A percentile compares a stretch with the other conserved stretches of the same genome.
phyloP scores from a whole-genome alignment of 2,329 filamentous ascomycete genomes.

The Fusarium virguliforme region DNA sequence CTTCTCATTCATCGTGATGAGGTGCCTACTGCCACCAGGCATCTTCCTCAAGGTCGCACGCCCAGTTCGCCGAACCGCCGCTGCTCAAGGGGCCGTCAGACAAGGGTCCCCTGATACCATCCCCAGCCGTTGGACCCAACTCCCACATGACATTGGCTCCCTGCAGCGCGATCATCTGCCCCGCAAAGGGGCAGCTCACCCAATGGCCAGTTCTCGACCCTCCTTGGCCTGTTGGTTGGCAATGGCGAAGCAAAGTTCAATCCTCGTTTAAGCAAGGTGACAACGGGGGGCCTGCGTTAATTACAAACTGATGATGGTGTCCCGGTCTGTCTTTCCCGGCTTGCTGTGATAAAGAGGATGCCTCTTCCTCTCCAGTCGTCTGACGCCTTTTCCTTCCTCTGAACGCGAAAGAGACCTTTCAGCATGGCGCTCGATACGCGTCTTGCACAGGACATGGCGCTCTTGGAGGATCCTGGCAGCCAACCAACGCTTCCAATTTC shows the following conservation, averaged over 20 bases:
- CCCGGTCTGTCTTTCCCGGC: not conserved
- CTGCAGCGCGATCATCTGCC: conserved; percentile 12
- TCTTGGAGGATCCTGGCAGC: conserved; percentile 9
- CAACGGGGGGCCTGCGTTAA: not conserved
- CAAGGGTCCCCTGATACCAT: conserved; percentile 4
- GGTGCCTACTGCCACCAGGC: no score
- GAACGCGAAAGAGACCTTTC: not conserved
- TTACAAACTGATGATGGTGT: not conserved
- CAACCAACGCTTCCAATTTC: conserved; percentile 9
- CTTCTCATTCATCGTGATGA: no score
- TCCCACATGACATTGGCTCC: conserved; percentile 12
- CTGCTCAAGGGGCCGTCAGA: conserved; percentile 1
- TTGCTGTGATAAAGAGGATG: not conserved
- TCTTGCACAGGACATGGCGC: conserved; percentile 3
- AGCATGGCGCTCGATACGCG: conserved; percentile 4
- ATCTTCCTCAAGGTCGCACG: not conserved
- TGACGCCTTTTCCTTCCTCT: not conserved
- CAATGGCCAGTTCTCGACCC: not conserved
- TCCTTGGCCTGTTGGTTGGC: not conserved
- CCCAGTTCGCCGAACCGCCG: not conserved
- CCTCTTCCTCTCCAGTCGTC: not conserved
- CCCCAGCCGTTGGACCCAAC: conserved; percentile 3
- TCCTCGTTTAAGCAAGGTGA: conserved; percentile 7
- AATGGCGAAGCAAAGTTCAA: conserved; percentile 3
- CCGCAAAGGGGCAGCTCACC: conserved; percentile 8